phyloP scores from a whole-genome alignment of 2,329 filamentous ascomycete species.

The Zymoseptoria crescenta region DNA sequence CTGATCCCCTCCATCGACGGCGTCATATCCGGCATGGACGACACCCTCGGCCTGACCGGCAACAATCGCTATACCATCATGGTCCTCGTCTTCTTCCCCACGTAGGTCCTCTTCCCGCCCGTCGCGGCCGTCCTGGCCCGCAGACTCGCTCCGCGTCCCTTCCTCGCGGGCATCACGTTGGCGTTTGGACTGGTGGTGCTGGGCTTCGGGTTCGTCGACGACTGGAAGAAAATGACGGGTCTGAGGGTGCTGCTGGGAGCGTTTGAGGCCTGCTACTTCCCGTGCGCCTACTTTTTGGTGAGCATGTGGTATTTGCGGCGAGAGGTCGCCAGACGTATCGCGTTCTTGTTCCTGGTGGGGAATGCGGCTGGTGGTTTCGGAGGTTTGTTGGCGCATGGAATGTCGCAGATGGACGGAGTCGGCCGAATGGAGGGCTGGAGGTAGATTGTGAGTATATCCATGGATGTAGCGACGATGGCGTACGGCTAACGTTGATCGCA shows the following conservation, averaged over 20 bases:
- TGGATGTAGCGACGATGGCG: background rate
- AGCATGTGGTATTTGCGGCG: constrained; percentile 1
- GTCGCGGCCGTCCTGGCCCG: constrained; percentile 2
- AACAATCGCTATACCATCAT: constrained; percentile 6
- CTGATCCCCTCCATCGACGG: background rate
- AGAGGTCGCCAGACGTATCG: constrained; percentile 2
- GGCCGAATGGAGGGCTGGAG: constrained; percentile 59
- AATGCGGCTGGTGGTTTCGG: constrained; percentile 39
- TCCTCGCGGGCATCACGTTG: constrained; percentile 2
- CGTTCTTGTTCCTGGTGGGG: constrained; percentile 1
- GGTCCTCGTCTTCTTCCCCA: constrained; percentile 7
- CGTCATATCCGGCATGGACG: constrained; percentile 7
- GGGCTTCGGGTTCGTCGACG: constrained; percentile 3
- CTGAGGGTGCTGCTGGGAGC: constrained; percentile 1
- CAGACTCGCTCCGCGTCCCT: background rate
- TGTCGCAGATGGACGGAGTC: constrained; percentile 62
- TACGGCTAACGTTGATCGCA: background rate
- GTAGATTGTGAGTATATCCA: constrained; percentile 51
- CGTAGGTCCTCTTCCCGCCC: constrained; percentile 3
- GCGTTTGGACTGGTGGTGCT: constrained; percentile 2
- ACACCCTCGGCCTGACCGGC: background rate
- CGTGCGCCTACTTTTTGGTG: constrained; percentile 3
- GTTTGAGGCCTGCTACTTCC: constrained; percentile 3
- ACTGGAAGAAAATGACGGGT: constrained; percentile 2
- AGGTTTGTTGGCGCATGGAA: constrained; percentile 36